Evolutionary conservation across 768 basidiomycete genomes (phyloP).

Genomic region (Hericium alpestre): DNA sequence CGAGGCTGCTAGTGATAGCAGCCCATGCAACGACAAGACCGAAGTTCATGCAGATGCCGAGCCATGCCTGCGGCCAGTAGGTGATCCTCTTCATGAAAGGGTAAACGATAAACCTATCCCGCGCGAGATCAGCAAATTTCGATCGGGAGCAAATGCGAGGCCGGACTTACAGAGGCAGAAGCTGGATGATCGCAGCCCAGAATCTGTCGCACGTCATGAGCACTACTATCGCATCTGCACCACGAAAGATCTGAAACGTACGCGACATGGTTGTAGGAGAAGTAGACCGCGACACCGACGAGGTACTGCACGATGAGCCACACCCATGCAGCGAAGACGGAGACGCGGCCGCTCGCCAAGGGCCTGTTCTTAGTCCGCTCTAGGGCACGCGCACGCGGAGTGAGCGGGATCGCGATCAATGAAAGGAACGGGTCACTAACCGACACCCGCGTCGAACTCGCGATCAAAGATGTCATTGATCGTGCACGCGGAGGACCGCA

Average conservation of each 20-base stretch:
- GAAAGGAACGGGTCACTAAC: slow-evolving; percentile 2
- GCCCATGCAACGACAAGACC: slow-evolving; percentile 40
- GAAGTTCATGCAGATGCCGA: slow-evolving; percentile 42
- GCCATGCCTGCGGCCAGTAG: slow-evolving; percentile 55
- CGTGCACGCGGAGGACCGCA: slow-evolving; percentile 11
- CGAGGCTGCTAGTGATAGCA: slow-evolving; percentile 25
- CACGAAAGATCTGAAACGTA: neutral
- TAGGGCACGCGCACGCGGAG: neutral
- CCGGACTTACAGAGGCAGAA: slow-evolving; percentile 11
- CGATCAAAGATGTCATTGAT: slow-evolving; percentile 15
- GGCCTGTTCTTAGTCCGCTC: slow-evolving; percentile 9
- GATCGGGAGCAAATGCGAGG: too few relatives aligned
- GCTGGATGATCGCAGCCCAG: slow-evolving; percentile 10
- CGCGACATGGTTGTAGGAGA: slow-evolving; percentile 9
- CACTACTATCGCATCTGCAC: neutral
- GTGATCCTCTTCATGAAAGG: slow-evolving; percentile 49
- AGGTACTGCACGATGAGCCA: slow-evolving; percentile 13
- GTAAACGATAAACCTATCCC: slow-evolving; percentile 26
- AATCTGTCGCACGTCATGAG: neutral
- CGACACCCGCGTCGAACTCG: slow-evolving; percentile 23
- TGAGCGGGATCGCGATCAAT: neutral
- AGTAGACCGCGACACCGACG: slow-evolving; percentile 7
- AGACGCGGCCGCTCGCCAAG: slow-evolving; percentile 12
- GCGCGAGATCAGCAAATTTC: neutral
- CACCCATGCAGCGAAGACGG: slow-evolving; percentile 12